These are phyloP conservation scores for Diddensiella santjacobensis DNA, from an alignment of 805 yeast genomes.

Conservation along the genomic window DNA sequence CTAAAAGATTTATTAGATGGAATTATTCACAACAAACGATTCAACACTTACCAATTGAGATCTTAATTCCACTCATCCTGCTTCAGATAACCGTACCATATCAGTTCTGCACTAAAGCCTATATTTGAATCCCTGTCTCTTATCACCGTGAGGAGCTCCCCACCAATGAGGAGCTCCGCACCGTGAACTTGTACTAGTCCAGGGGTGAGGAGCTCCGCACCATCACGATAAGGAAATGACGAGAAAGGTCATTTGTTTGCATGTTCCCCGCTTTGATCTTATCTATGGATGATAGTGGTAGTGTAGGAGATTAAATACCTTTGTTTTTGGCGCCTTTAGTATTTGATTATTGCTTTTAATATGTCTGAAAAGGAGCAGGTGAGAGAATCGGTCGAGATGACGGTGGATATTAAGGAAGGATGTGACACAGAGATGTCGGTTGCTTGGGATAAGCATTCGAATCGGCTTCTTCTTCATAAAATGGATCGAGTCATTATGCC, in stretches of 20 bases:
- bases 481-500: conserved; percentile 40
- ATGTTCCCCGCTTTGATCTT: neutral
- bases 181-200: neutral
- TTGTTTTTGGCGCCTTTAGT: too few relatives aligned
- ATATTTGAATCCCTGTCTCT: neutral
- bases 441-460: conserved; percentile 32
- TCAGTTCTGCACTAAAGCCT: too few relatives aligned
- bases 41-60: conserved; percentile 6
- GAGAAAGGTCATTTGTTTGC: neutral
- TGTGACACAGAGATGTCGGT: conserved; percentile 17
- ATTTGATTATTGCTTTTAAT: neutral
- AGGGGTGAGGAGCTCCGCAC: neutral
- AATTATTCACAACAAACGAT: neutral
- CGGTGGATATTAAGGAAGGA: neutral
- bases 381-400: neutral
- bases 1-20: conserved; percentile 16
- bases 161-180: neutral
- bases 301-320: neutral
- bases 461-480: conserved; percentile 30
- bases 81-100: neutral
- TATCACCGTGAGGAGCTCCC: too few relatives aligned
- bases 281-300: neutral
- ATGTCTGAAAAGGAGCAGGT: conserved; percentile 3
- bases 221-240: neutral
- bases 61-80: conserved; percentile 5